phyloP scores from a whole-genome alignment of 139 green algal species.

The Chlamydomonas schloesseri region DNA sequence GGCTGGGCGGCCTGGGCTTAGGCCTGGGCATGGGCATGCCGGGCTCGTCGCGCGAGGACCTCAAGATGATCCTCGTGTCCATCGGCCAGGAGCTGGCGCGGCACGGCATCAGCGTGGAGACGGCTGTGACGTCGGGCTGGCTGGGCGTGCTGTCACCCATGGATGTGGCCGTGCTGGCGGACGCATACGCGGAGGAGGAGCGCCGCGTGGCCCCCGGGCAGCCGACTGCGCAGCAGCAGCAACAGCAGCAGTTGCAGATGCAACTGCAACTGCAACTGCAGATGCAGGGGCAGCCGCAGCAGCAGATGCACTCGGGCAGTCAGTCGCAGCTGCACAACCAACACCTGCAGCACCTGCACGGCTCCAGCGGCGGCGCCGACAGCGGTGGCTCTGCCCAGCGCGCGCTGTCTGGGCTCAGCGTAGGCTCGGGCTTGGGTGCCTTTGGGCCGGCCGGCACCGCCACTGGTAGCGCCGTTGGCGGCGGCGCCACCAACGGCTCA shows the following conservation, averaged over 20 bases:
- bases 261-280: neutral
- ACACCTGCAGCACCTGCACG: neutral
- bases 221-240: neutral
- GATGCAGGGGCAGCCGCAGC: neutral
- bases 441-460: neutral
- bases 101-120: slow-evolving; percentile 51
- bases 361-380: no score
- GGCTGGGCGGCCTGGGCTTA: neutral
- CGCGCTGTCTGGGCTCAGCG: neutral
- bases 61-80: slow-evolving; percentile 44
- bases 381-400: no score
- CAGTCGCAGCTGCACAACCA: neutral
- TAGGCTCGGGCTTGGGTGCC: neutral
- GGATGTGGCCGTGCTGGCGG: slow-evolving; percentile 44
- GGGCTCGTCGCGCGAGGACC: slow-evolving; percentile 13
- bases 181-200: slow-evolving; percentile 48
- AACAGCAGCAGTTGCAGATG: neutral
- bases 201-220: neutral
- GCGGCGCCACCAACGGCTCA: neutral
- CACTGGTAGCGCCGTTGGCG: neutral
- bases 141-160: slow-evolving; percentile 41
- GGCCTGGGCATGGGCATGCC: neutral
- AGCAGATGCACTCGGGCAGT: neutral
- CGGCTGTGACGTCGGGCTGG: slow-evolving; percentile 45
- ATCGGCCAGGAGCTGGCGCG: slow-evolving; percentile 52